A percentile compares a stretch with the other conserved stretches of the same genome.
Evolutionary conservation across 2,329 filamentous ascomycete genomes (phyloP).

Genomic region (Sclerotiophoma versabilis): DNA sequence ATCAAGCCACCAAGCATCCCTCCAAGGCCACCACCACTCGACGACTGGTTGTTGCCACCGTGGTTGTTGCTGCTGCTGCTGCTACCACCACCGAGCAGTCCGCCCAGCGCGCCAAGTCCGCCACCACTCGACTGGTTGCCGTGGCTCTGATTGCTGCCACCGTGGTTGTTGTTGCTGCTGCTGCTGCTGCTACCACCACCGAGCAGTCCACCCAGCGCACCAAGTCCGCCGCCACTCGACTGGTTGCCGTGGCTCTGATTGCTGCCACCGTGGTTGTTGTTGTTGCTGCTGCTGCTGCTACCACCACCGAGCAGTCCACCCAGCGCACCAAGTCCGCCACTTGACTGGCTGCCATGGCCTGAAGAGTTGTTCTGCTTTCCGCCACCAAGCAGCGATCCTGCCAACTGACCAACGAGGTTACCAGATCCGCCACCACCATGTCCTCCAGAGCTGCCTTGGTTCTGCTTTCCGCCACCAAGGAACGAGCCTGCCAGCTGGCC

Average conservation of each 20-base stretch:
- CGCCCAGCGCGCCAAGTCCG: slow-evolving; percentile 32
- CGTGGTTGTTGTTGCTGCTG: slow-evolving; percentile 9
- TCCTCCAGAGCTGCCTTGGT: slow-evolving; percentile 37
- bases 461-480: slow-evolving; percentile 47
- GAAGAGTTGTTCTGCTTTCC: slow-evolving; percentile 49
- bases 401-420: slow-evolving; percentile 62
- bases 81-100: too few species aligned
- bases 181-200: too few species aligned
- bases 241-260: slow-evolving; percentile 15
- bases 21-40: slow-evolving; percentile 28
- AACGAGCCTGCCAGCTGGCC: slow-evolving; percentile 64
- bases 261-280: slow-evolving; percentile 6
- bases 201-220: slow-evolving; percentile 34
- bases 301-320: slow-evolving; percentile 19
- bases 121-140: slow-evolving; percentile 14
- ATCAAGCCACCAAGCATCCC: slow-evolving; percentile 45
- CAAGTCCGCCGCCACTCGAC: slow-evolving; percentile 19
- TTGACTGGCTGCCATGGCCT: slow-evolving; percentile 22
- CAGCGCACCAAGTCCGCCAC: slow-evolving; percentile 31
- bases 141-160: slow-evolving; percentile 11
- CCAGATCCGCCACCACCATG: slow-evolving; percentile 46
- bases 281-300: slow-evolving; percentile 1
- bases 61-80: slow-evolving; percentile 7
- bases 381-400: slow-evolving; percentile 54
- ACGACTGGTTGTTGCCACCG: slow-evolving; percentile 8